phyloP scores from a whole-genome alignment of 352 stramenopile genomes.

The Pythium monospermum region DNA sequence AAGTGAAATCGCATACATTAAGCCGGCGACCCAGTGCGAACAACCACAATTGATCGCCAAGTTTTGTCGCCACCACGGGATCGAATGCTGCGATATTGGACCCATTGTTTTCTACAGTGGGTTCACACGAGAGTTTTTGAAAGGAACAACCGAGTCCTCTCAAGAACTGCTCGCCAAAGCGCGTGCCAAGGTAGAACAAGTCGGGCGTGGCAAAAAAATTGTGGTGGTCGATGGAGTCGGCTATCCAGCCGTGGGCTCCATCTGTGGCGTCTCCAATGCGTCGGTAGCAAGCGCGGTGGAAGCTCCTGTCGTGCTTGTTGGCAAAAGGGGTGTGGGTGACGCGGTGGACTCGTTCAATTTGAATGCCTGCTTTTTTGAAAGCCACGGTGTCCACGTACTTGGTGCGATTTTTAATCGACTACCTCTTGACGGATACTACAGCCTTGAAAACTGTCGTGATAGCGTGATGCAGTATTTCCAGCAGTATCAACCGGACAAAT shows the following conservation, averaged over 20 bases:
- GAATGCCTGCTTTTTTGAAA: constrained; percentile 95
- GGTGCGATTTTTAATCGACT: constrained; percentile 96
- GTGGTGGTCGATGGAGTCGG: constrained; percentile 97
- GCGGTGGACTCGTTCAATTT: constrained; percentile 97
- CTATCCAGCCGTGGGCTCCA: constrained; percentile 89
- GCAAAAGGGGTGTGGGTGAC: constrained; percentile 94
- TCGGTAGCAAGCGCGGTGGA: constrained; percentile 56
- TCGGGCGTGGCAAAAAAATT: constrained; percentile 87
- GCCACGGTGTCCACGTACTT: constrained; percentile 88
- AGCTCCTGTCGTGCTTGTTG: constrained; percentile 91
- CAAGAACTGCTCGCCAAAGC: constrained; percentile 84
- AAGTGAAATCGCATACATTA: constrained; percentile 95
- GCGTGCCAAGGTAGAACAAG: constrained; percentile 77
- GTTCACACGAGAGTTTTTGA: constrained; percentile 96
- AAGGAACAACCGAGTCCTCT: constrained; percentile 83
- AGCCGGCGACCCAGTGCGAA: constrained; percentile 97
- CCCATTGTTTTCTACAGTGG: constrained; percentile 96
- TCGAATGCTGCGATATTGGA: constrained; percentile 87
- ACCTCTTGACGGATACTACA: constrained; percentile 92
- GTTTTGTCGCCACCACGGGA: constrained; percentile 89
- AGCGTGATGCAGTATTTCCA: constrained; percentile 92
- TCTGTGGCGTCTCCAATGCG: constrained; percentile 77
- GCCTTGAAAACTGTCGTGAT: constrained; percentile 86
- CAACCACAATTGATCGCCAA: constrained; percentile 90
- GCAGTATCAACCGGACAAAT: constrained; percentile 60